Conservation (phyloP, 371 early-diverging fungal genomes). For the Syncephalastrum monosporum region DNA sequence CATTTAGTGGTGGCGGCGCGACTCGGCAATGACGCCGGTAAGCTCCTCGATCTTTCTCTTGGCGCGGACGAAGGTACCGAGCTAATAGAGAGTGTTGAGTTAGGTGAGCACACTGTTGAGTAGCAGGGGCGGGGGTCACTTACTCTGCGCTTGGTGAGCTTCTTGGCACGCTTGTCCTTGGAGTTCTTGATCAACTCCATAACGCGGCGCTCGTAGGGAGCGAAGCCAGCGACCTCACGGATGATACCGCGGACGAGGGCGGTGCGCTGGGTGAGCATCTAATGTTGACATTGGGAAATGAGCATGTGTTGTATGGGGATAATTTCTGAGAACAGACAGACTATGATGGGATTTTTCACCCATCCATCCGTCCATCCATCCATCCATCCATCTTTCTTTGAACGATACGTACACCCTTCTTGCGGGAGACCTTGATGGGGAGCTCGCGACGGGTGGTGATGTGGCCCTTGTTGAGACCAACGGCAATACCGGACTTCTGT, state of each 20-base stretch:
- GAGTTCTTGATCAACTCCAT: slow-evolving; percentile 99
- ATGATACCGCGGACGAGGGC: slow-evolving; percentile 90
- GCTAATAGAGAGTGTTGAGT: slow-evolving; percentile 42
- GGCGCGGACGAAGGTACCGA: slow-evolving; percentile 96
- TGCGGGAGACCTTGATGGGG: slow-evolving; percentile 76
- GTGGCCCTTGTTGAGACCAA: slow-evolving; percentile 86
- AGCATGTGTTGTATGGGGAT: too few species aligned
- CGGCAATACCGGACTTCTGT: slow-evolving; percentile 72
- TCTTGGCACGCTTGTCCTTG: slow-evolving; percentile 99
- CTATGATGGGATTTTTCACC: not conserved
- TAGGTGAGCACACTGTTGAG: not conserved
- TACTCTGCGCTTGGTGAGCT: slow-evolving; percentile 97
- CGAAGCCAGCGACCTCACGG: slow-evolving; percentile 97
- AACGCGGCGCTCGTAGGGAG: slow-evolving; percentile 98
- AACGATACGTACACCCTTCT: slow-evolving; percentile 83
- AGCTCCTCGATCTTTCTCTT: slow-evolving; percentile 99
- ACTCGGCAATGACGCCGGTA: slow-evolving; percentile 89
- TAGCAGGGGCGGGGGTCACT: slow-evolving; percentile 15
- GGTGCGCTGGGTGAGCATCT: slow-evolving; percentile 82
- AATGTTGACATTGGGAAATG: slow-evolving; percentile 8
- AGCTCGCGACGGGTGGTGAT: slow-evolving; percentile 81
- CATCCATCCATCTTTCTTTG: slow-evolving; percentile 30
- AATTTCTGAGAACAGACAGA: too few species aligned
- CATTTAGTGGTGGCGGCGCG: slow-evolving; percentile 72
- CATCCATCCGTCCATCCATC: slow-evolving; percentile 16